phyloP scores from a whole-genome alignment of 495 filamentous ascomycete genomes.

The Aspergillus saccharolyticus region DNA sequence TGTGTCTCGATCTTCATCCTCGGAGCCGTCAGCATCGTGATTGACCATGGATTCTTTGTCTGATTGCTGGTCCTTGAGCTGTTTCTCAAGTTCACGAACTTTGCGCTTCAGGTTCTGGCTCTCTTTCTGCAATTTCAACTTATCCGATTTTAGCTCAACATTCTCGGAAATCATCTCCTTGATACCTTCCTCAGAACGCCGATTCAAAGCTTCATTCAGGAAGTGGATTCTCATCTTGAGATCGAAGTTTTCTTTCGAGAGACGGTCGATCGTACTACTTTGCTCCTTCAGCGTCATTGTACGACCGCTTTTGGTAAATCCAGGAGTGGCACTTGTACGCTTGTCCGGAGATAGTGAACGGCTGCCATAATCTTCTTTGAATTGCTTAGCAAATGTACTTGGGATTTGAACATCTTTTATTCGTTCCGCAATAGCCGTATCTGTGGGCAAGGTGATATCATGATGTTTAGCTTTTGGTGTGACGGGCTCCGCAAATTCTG shows the following conservation, averaged over 20 bases:
- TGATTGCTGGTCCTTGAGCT: slow-evolving; percentile 59
- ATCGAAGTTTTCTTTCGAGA: slow-evolving; percentile 93
- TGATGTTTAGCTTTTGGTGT: slow-evolving; percentile 47
- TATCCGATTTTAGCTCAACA: slow-evolving; percentile 85
- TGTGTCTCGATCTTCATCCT: slow-evolving; percentile 49
- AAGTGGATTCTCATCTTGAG: slow-evolving; percentile 97
- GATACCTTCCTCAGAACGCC: slow-evolving; percentile 90
- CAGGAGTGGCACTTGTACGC: slow-evolving; percentile 47
- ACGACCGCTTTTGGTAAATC: slow-evolving; percentile 59
- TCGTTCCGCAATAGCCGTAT: slow-evolving; percentile 84
- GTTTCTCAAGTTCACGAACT: slow-evolving; percentile 80
- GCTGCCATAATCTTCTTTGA: slow-evolving; percentile 56
- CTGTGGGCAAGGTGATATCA: slow-evolving; percentile 59
- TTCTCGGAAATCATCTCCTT: slow-evolving; percentile 97
- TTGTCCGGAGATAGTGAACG: slow-evolving; percentile 52
- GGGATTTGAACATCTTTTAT: slow-evolving; percentile 86
- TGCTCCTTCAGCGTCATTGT: slow-evolving; percentile 95
- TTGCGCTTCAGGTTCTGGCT: slow-evolving; percentile 73
- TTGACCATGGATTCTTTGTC: slow-evolving; percentile 56
- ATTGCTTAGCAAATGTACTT: slow-evolving; percentile 80
- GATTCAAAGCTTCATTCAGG: slow-evolving; percentile 85
- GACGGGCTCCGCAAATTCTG: slow-evolving; percentile 28
- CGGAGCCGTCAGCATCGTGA: slow-evolving; percentile 55
- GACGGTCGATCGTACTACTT: slow-evolving; percentile 88
- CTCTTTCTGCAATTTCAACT: slow-evolving; percentile 82